Percentiles rank a stretch among this genome's conserved stretches.
These are phyloP conservation scores for grape (Vitis vinifera) DNA, from an alignment of 164 flowering plant genomes.

Conservation along the genomic window ASM3070453v1 NC_081807.1:1342501-1343000, in stretches of 20 bases:
- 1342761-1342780: constrained; percentile 81
- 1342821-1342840: neutral
- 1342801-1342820: neutral
- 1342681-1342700: constrained; percentile 72
- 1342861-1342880: too few relatives aligned
- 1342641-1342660: constrained; percentile 91
- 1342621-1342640: constrained; percentile 9
- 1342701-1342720: constrained; percentile 80
- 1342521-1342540: neutral
- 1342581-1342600: neutral
- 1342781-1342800: constrained; percentile 27
- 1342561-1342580: neutral
- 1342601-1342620: constrained; percentile 2
- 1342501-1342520: constrained; percentile 51
- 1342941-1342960: too few relatives aligned
- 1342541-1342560: neutral
- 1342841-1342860: neutral
- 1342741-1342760: constrained; percentile 66
- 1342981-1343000: too few relatives aligned
- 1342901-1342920: too few relatives aligned
- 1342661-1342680: constrained; percentile 80
- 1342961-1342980: too few relatives aligned
- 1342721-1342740: constrained; percentile 70
- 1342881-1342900: too few relatives aligned
- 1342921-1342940: too few relatives aligned